Evolutionary conservation across 768 basidiomycete genomes (phyloP).

Genomic region (Pleurotus sapidus): DNA sequence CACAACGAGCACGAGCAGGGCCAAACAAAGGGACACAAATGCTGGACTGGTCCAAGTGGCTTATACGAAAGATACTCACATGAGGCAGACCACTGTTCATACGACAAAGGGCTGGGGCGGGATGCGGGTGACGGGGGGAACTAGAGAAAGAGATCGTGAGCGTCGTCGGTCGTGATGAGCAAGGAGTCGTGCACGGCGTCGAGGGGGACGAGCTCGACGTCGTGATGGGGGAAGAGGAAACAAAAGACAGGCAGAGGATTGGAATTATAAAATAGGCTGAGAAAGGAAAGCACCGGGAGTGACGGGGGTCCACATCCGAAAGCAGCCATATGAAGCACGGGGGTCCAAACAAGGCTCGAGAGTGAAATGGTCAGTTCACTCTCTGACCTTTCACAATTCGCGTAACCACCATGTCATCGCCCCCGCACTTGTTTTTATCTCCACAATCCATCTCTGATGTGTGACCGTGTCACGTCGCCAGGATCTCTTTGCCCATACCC

Average conservation of each 20-base stretch:
- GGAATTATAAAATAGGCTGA: constrained; percentile 1
- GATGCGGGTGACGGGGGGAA: constrained; percentile 7
- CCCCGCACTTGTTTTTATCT: constrained; percentile 1
- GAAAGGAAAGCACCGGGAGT: constrained; percentile 4
- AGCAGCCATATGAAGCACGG: constrained; percentile 2
- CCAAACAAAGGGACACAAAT: constrained; percentile 3
- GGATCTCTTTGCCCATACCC: background rate
- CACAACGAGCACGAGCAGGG: constrained; percentile 11
- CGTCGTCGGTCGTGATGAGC: constrained; percentile 40
- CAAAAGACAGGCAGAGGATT: background rate
- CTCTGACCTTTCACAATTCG: background rate
- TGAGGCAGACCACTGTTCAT: constrained; percentile 34
- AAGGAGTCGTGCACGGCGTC: constrained; percentile 24
- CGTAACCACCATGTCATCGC: constrained; percentile 1
- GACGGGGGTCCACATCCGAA: constrained; percentile 2
- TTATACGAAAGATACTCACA: constrained; percentile 28
- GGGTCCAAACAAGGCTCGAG: constrained; percentile 1
- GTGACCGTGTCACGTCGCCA: background rate
- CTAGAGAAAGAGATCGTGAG: constrained; percentile 34
- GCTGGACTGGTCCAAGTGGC: constrained; percentile 10
- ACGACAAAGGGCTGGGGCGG: constrained; percentile 24
- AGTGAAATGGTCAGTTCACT: constrained; percentile 4
- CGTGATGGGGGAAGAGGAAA: constrained; percentile 9
- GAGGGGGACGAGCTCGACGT: constrained; percentile 40
- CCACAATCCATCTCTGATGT: background rate